Percentiles rank a stretch among this genome's conserved stretches.
phyloP scores from a whole-genome alignment of 1,284 basidiomycete genomes.

The Heterobasidion parviporum region DNA sequence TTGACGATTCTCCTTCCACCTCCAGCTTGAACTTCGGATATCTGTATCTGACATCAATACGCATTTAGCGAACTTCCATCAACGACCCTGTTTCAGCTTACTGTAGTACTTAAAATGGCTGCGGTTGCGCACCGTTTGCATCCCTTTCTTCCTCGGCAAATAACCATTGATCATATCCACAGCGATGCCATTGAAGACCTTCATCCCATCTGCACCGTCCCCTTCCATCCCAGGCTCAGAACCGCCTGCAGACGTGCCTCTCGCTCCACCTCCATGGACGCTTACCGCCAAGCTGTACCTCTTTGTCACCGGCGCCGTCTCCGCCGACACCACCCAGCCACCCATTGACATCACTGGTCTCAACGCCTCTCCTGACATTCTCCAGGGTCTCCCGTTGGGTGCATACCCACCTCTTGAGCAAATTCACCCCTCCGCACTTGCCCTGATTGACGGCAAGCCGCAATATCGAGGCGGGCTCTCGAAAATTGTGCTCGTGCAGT shows the following conservation, averaged over 20 bases:
- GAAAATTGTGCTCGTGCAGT: conserved; percentile 3
- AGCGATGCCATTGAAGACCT: background rate
- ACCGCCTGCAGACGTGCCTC: background rate
- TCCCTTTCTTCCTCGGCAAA: too few species aligned
- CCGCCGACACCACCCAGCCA: background rate
- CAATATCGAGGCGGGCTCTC: conserved; percentile 6
- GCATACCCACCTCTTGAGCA: conserved; percentile 6
- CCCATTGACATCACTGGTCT: background rate
- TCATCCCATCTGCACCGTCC: background rate
- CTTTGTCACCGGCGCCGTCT: conserved; percentile 1
- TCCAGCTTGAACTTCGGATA: too few species aligned
- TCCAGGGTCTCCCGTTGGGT: conserved; percentile 8
- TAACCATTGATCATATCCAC: too few species aligned
- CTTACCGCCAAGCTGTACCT: conserved; percentile 4
- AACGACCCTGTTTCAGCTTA: too few species aligned
- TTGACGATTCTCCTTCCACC: too few species aligned
- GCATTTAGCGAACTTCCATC: too few species aligned
- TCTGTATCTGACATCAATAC: too few species aligned
- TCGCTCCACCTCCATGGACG: conserved; percentile 4
- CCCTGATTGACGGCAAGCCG: conserved; percentile 1
- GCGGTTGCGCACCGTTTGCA: too few species aligned
- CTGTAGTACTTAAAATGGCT: too few species aligned
- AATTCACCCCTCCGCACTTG: conserved; percentile 9
- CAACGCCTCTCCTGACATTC: conserved; percentile 3
- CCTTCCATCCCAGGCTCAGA: background rate